phyloP scores from a whole-genome alignment of 768 basidiomycete species.

The Hemileccinum impolitum region DNA sequence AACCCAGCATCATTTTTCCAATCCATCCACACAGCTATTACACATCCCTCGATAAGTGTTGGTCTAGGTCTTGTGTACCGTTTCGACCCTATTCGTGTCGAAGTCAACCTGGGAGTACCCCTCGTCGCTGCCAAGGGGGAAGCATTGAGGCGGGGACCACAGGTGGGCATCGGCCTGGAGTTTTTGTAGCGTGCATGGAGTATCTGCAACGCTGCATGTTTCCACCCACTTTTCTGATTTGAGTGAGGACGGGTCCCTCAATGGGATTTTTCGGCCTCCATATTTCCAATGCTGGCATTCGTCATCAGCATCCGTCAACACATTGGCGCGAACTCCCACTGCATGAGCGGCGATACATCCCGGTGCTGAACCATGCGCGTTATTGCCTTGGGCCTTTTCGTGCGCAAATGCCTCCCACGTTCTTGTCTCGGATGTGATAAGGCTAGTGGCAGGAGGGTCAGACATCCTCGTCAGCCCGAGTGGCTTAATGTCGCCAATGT shows the following conservation, averaged over 20 bases:
- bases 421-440: no score
- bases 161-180: constrained; percentile 78
- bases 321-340: neutral
- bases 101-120: constrained; percentile 86
- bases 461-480: neutral
- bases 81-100: constrained; percentile 80
- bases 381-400: no score
- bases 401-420: no score
- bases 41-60: constrained; percentile 61
- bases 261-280: no score
- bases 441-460: no score
- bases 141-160: constrained; percentile 64
- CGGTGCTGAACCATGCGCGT: no score
- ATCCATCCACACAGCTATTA: constrained; percentile 17
- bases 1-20: constrained; percentile 7
- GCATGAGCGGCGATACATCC: no score
- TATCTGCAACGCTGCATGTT: constrained; percentile 9
- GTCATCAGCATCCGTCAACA: no score
- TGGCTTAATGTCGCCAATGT: neutral
- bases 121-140: constrained; percentile 68
- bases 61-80: constrained; percentile 83
- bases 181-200: constrained; percentile 47
- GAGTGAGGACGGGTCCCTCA: no score
- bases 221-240: neutral
- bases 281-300: no score